These are phyloP conservation scores for Tremellales sp. DNA, from an alignment of 1,284 basidiomycete genomes.

Conservation along the genomic window DNA sequence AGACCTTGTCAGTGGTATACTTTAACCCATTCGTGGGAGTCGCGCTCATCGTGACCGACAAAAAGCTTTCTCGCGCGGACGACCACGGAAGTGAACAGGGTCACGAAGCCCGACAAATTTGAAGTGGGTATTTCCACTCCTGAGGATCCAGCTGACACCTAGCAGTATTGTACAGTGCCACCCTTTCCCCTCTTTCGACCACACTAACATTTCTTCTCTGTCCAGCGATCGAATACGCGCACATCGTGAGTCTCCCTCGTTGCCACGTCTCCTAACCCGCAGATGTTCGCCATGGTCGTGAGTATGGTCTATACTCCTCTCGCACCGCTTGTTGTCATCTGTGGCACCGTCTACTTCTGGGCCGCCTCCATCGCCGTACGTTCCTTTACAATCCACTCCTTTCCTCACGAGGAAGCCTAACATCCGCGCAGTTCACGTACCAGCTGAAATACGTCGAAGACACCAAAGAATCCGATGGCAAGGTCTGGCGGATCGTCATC, in stretches of 20 bases:
- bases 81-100: neutral
- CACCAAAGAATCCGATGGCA: constrained; percentile 35
- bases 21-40: neutral
- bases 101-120: constrained; percentile 11
- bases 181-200: no score
- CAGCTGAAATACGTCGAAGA: constrained; percentile 32
- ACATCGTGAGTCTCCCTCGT: constrained; percentile 20
- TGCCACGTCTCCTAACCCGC: neutral
- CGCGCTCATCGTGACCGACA: no score
- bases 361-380: constrained; percentile 30
- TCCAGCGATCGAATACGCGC: constrained; percentile 34
- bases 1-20: constrained; percentile 8
- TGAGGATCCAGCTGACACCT: neutral
- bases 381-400: neutral
- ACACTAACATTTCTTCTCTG: no score
- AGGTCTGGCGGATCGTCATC: constrained; percentile 31
- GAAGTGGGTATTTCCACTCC: constrained; percentile 18
- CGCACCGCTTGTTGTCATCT: constrained; percentile 33
- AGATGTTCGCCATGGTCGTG: constrained; percentile 36
- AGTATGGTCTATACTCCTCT: constrained; percentile 33
- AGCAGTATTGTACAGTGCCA: no score
- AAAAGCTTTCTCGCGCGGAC: neutral
- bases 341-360: constrained; percentile 37
- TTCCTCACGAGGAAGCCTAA: neutral
- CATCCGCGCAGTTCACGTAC: constrained; percentile 21